Conservation (phyloP, 345 rosid species). For the Raphanus raphanistrum region DNA sequence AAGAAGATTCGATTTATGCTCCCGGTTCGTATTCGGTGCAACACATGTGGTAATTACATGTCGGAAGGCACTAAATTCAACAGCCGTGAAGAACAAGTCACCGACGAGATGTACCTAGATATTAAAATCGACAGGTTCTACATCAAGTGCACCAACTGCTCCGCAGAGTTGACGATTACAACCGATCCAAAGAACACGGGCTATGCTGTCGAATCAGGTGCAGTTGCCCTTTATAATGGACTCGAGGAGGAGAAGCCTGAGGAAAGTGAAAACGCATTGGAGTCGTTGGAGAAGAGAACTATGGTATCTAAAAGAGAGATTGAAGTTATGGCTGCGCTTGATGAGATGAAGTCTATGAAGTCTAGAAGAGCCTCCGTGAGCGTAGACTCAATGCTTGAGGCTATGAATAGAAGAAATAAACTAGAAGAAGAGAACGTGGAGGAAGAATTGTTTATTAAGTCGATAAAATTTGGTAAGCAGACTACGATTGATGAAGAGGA, state of each 20-base stretch:
- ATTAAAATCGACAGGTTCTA: slow-evolving; percentile 65
- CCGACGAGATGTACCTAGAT: slow-evolving; percentile 43
- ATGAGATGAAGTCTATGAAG: slow-evolving; percentile 56
- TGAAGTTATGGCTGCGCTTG: slow-evolving; percentile 77
- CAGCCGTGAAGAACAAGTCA: slow-evolving; percentile 67
- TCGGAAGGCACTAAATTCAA: slow-evolving; percentile 81
- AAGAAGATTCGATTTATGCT: slow-evolving; percentile 85
- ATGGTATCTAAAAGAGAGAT: slow-evolving; percentile 73
- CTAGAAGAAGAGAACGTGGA: slow-evolving; percentile 38
- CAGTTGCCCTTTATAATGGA: slow-evolving; percentile 47
- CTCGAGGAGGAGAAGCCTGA: slow-evolving; percentile 42
- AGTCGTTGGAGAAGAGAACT: slow-evolving; percentile 62
- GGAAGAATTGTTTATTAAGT: slow-evolving; percentile 56
- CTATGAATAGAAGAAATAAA: slow-evolving; percentile 58
- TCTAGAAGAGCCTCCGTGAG: slow-evolving; percentile 75
- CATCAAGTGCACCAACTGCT: slow-evolving; percentile 78
- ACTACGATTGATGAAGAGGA: slow-evolving; percentile 45
- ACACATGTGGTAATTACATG: slow-evolving; percentile 74
- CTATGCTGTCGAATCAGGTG: slow-evolving; percentile 71
- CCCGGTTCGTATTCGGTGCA: slow-evolving; percentile 73
- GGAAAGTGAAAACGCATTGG: slow-evolving; percentile 67
- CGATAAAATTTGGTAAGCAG: slow-evolving; percentile 42
- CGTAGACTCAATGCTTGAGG: slow-evolving; percentile 79
- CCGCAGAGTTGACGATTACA: slow-evolving; percentile 60
- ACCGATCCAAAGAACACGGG: slow-evolving; percentile 75